Evolutionary conservation across 1,284 basidiomycete species (phyloP).

Genomic region (Rhodotorula sp.): DNA sequence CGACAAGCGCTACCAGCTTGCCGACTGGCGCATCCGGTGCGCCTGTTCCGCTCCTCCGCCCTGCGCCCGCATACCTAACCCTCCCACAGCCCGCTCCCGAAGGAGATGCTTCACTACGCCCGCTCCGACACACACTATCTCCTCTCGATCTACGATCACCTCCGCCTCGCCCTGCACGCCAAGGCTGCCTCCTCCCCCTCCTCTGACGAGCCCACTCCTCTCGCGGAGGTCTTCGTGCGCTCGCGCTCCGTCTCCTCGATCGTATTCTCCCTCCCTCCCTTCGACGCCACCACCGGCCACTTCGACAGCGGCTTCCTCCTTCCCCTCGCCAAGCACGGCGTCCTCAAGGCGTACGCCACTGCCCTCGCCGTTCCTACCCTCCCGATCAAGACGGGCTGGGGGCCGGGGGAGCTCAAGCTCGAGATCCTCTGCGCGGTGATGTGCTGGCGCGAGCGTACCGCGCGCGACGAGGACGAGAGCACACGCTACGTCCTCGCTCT

Average conservation of each 20-base stretch:
- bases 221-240: slow-evolving; percentile 61
- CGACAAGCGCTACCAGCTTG: slow-evolving; percentile 93
- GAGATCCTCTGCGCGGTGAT: slow-evolving; percentile 75
- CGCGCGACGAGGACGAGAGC: slow-evolving; percentile 85
- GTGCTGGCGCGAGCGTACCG: slow-evolving; percentile 78
- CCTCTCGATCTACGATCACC: slow-evolving; percentile 85
- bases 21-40: slow-evolving; percentile 92
- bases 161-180: slow-evolving; percentile 81
- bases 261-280: slow-evolving; percentile 66
- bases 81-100: slow-evolving; percentile 67
- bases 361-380: slow-evolving; percentile 52
- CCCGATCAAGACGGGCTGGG: slow-evolving; percentile 56
- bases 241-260: slow-evolving; percentile 74
- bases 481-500: slow-evolving; percentile 73
- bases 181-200: slow-evolving; percentile 22
- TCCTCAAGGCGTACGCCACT: slow-evolving; percentile 49
- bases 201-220: slow-evolving; percentile 24
- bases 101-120: slow-evolving; percentile 89
- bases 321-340: slow-evolving; percentile 77
- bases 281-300: slow-evolving; percentile 66
- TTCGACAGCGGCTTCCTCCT: slow-evolving; percentile 74
- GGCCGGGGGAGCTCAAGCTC: slow-evolving; percentile 43
- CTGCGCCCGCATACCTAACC: slow-evolving; percentile 44
- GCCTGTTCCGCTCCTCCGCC: slow-evolving; percentile 36
- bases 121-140: slow-evolving; percentile 95